These are phyloP conservation scores for Gossypium gossypioides DNA, from an alignment of 441 rosid species.

Conservation along the genomic window DNA sequence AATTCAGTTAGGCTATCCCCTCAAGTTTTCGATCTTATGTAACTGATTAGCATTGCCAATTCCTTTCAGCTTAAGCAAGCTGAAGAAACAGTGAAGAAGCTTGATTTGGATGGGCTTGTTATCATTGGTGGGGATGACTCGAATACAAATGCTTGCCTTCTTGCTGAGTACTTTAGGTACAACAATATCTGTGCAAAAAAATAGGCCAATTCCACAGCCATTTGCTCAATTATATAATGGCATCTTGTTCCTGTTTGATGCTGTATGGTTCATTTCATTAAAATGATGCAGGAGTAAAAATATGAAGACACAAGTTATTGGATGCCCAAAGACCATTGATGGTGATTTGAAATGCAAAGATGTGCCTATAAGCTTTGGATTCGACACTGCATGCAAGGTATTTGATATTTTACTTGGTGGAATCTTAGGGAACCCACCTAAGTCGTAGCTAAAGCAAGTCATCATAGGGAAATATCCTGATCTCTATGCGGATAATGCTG, in stretches of 20 bases:
- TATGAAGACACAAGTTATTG: constrained; percentile 78
- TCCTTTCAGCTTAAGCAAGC: constrained; percentile 75
- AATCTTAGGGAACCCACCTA: not conserved
- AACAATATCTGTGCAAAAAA: not conserved
- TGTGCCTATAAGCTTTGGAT: constrained; percentile 85
- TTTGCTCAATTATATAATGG: not conserved
- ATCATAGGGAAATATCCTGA: not conserved
- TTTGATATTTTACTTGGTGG: not conserved
- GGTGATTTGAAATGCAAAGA: constrained; percentile 69
- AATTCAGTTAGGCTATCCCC: not conserved
- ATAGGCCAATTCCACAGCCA: not conserved
- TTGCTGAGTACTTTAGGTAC: constrained; percentile 74
- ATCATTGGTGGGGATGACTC: constrained; percentile 98
- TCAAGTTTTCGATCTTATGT: not conserved
- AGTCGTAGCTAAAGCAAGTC: not conserved
- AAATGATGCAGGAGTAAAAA: constrained; percentile 53
- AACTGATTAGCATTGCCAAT: not conserved
- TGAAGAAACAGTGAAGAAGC: constrained; percentile 63
- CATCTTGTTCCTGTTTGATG: not conserved
- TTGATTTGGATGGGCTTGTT: constrained; percentile 76
- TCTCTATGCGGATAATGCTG: not conserved
- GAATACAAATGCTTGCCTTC: constrained; percentile 92
- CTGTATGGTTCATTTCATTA: not conserved
- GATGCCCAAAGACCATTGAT: constrained; percentile 89
- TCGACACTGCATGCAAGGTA: constrained; percentile 99